Evolutionary conservation across 176 grass and related monocot species (phyloP).

Genomic region (Musa itinerans): DNA sequence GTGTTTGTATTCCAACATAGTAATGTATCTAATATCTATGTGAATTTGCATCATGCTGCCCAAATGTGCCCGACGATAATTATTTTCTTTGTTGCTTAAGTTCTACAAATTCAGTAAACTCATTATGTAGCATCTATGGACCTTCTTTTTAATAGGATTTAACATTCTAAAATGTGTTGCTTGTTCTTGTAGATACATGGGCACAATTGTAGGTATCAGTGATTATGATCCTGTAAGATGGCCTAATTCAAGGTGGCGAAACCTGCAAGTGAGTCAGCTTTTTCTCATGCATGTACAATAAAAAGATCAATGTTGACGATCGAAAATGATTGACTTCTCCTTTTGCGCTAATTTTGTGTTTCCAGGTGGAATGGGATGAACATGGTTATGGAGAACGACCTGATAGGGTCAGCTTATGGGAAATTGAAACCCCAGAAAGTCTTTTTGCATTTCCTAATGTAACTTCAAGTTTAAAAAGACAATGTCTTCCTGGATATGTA

Average conservation of each 20-base stretch:
- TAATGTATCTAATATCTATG: too few species aligned
- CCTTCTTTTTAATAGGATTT: neutral
- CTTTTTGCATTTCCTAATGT: slow-evolving; percentile 53
- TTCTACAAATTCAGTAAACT: neutral
- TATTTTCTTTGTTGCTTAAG: neutral
- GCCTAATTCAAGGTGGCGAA: slow-evolving; percentile 97
- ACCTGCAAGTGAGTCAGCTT: slow-evolving; percentile 55
- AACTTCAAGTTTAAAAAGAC: slow-evolving; percentile 56
- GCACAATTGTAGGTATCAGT: slow-evolving; percentile 58
- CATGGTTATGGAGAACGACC: slow-evolving; percentile 90
- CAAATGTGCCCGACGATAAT: neutral
- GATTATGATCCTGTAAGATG: slow-evolving; percentile 85
- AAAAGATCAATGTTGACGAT: neutral
- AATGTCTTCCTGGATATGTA: slow-evolving; percentile 55
- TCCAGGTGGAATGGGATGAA: slow-evolving; percentile 88
- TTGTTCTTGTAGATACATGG: slow-evolving; percentile 57
- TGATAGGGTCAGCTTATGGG: slow-evolving; percentile 80
- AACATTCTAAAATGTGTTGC: neutral
- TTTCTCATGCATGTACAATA: neutral
- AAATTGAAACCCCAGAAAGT: slow-evolving; percentile 82
- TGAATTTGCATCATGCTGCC: too few species aligned
- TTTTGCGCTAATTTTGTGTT: neutral
- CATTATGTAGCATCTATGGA: neutral
- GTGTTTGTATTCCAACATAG: too few species aligned
- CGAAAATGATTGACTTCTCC: neutral